Evolutionary conservation across 768 basidiomycete genomes (phyloP).

Genomic region (Amanita fuliginea): DNA sequence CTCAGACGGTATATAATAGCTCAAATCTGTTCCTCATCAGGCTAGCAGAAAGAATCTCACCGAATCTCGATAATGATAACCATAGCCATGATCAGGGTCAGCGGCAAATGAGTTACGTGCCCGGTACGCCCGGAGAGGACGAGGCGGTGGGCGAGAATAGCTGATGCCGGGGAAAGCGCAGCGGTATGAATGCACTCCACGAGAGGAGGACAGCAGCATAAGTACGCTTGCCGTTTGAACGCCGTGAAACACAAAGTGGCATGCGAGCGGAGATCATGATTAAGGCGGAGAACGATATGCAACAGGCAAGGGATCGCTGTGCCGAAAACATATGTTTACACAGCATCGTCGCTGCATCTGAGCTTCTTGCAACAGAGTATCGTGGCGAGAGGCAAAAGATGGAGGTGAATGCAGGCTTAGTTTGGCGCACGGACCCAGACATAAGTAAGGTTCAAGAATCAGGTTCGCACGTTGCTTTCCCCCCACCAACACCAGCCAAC

Average conservation of each 20-base stretch:
- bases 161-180: not conserved
- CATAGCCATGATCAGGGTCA: not conserved
- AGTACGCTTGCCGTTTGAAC: not conserved
- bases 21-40: not conserved
- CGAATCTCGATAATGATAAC: not conserved
- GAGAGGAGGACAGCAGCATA: not conserved
- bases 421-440: constrained; percentile 5
- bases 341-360: not conserved
- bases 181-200: not conserved
- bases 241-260: not conserved
- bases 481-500: constrained; percentile 6
- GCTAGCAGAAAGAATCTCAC: not conserved
- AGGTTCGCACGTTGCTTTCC: constrained; percentile 14
- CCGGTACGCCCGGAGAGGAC: not conserved
- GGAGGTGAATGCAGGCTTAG: not conserved
- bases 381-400: not conserved
- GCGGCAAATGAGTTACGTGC: not conserved
- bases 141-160: not conserved
- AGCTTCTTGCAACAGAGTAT: not conserved
- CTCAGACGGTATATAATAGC: not conserved
- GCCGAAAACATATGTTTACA: constrained; percentile 1
- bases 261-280: constrained; percentile 6
- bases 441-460: constrained; percentile 10
- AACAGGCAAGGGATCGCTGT: not conserved
- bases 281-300: constrained; percentile 2